These are phyloP conservation scores for Strobilomyces confusus DNA, from an alignment of 768 basidiomycete species.

Conservation along the genomic window DNA sequence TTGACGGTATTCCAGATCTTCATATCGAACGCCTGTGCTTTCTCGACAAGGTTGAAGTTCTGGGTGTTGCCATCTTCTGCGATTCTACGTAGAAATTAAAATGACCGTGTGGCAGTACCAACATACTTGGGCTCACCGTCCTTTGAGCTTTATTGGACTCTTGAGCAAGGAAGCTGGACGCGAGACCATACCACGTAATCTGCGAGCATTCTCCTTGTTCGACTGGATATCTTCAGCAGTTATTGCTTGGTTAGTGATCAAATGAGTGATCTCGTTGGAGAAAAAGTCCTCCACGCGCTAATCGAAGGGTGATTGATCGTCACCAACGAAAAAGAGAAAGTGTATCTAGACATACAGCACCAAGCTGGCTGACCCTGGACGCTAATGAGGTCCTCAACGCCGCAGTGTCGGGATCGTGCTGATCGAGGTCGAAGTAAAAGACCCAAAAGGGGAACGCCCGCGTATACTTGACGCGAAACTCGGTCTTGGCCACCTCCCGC, in stretches of 20 bases:
- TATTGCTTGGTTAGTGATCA: constrained; percentile 63
- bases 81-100: constrained; percentile 16
- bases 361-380: constrained; percentile 59
- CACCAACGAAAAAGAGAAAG: background rate
- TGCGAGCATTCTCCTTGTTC: constrained; percentile 68
- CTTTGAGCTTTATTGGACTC: constrained; percentile 64
- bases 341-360: constrained; percentile 58
- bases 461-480: constrained; percentile 82
- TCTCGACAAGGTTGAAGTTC: constrained; percentile 52
- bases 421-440: constrained; percentile 80
- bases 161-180: constrained; percentile 36
- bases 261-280: constrained; percentile 79
- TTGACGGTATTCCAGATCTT: constrained; percentile 85
- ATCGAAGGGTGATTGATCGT: constrained; percentile 2
- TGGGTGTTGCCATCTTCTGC: constrained; percentile 30
- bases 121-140: constrained; percentile 41
- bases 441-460: constrained; percentile 79
- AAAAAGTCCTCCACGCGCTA: constrained; percentile 89
- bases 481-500: constrained; percentile 54
- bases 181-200: constrained; percentile 24
- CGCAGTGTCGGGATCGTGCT: constrained; percentile 35
- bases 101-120: background rate
- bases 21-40: constrained; percentile 66
- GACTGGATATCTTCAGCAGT: constrained; percentile 33
- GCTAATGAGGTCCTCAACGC: constrained; percentile 42